Conservation (phyloP, 2,329 filamentous ascomycete species). For the Furcasterigmium furcatum region DNA sequence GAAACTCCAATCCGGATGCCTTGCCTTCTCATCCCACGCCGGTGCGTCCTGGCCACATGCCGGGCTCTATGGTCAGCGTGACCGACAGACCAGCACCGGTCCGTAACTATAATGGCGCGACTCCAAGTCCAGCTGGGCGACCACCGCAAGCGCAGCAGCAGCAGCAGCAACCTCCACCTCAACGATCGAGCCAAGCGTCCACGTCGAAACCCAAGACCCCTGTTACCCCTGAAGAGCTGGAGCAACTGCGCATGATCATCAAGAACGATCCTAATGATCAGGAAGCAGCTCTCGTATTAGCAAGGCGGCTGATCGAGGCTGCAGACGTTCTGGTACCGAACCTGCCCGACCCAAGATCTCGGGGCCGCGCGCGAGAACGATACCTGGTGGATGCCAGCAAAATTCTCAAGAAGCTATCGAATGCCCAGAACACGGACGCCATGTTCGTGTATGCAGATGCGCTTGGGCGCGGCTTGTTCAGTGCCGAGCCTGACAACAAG, state of each 20-base stretch:
- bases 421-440: conserved; percentile 71
- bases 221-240: conserved; percentile 76
- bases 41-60: conserved; percentile 59
- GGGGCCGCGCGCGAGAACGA: conserved; percentile 73
- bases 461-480: conserved; percentile 77
- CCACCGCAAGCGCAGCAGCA: conserved; percentile 27
- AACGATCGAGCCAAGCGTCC: conserved; percentile 17
- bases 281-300: conserved; percentile 67
- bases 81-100: conserved; percentile 56
- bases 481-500: conserved; percentile 77
- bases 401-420: conserved; percentile 82
- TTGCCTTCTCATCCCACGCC: conserved; percentile 60
- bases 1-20: conserved; percentile 32
- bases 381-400: conserved; percentile 87
- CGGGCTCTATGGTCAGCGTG: conserved; percentile 53
- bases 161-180: conserved; percentile 20
- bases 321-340: conserved; percentile 67
- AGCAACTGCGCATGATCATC: conserved; percentile 66
- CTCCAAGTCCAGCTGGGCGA: conserved; percentile 39
- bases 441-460: conserved; percentile 95
- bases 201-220: conserved; percentile 31
- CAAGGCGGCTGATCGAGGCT: conserved; percentile 84
- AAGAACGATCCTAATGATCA: conserved; percentile 72
- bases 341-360: conserved; percentile 66
- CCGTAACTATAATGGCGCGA: conserved; percentile 50